Evolutionary conservation across 1,284 basidiomycete genomes (phyloP).

Genomic region (Trametes pubescens): DNA sequence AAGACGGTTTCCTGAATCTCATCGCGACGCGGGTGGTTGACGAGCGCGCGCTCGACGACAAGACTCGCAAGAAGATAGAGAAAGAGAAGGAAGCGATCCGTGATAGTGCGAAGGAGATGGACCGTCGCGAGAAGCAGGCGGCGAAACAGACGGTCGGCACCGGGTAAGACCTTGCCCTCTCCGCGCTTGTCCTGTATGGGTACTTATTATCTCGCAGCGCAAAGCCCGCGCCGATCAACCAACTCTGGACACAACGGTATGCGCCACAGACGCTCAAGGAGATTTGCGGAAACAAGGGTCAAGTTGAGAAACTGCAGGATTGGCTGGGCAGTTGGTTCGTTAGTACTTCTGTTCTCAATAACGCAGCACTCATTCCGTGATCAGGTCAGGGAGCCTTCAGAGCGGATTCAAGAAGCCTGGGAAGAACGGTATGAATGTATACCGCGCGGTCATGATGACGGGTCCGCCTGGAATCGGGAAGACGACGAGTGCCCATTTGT

Average conservation of each 20-base stretch:
- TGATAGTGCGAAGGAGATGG: slow-evolving; percentile 80
- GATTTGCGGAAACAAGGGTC: slow-evolving; percentile 93
- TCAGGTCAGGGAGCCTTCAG: slow-evolving; percentile 78
- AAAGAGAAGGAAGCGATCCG: slow-evolving; percentile 84
- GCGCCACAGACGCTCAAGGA: slow-evolving; percentile 90
- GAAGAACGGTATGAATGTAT: slow-evolving; percentile 88
- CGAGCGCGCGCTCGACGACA: slow-evolving; percentile 71
- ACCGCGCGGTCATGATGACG: slow-evolving; percentile 88
- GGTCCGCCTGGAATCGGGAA: slow-evolving; percentile 98
- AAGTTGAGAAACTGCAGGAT: slow-evolving; percentile 86
- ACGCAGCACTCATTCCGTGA: background rate
- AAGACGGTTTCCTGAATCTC: slow-evolving; percentile 89
- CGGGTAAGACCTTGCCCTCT: background rate
- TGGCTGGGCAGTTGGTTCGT: slow-evolving; percentile 88
- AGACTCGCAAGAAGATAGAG: slow-evolving; percentile 82
- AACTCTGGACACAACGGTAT: slow-evolving; percentile 97
- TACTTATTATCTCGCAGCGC: background rate
- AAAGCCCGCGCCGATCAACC: slow-evolving; percentile 47
- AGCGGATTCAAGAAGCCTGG: slow-evolving; percentile 93
- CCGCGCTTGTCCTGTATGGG: too few species aligned
- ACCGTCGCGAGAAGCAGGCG: slow-evolving; percentile 66
- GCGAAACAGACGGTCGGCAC: slow-evolving; percentile 41
- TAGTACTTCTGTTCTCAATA: background rate
- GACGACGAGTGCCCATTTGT: slow-evolving; percentile 95
- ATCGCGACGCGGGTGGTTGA: slow-evolving; percentile 68